Evolutionary conservation across 306 rosid species (phyloP).

Genomic region (Sechiopsis laciniata): DNA sequence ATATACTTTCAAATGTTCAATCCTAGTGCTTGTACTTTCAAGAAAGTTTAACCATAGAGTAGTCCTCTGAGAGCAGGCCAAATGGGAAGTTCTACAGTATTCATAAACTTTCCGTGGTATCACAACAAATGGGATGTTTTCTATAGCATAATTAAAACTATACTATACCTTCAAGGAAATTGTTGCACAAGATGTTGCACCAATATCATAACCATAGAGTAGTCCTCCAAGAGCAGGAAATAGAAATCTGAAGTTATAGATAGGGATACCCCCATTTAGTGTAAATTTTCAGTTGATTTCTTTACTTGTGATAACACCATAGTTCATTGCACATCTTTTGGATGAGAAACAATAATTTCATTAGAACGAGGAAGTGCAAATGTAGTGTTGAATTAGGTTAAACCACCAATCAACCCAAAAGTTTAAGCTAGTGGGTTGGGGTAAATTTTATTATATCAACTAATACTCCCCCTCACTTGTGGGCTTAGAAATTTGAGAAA

Average conservation of each 20-base stretch:
- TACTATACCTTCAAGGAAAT: constrained; percentile 64
- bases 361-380: constrained; percentile 4
- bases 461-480: too few relatives aligned
- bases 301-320: constrained; percentile 6
- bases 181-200: constrained; percentile 82
- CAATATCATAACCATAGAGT: constrained; percentile 88
- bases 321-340: constrained; percentile 16
- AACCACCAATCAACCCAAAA: too few relatives aligned
- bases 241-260: constrained; percentile 58
- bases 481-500: too few relatives aligned
- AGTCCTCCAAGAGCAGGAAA: constrained; percentile 96
- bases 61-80: too few relatives aligned
- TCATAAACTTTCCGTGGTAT: background rate
- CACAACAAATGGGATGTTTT: background rate
- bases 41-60: too few relatives aligned
- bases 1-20: too few relatives aligned
- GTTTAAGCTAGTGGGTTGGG: too few relatives aligned
- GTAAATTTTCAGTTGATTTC: background rate
- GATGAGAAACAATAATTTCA: background rate
- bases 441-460: too few relatives aligned
- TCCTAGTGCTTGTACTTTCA: too few relatives aligned
- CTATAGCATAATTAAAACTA: constrained; percentile 16
- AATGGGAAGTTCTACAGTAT: background rate
- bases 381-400: too few relatives aligned
- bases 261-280: background rate